Percentiles rank a stretch among this genome's conserved stretches.
These are phyloP conservation scores for Umbelopsis vinacea DNA, from an alignment of 192 early-diverging fungal genomes.

Conservation along the genomic window DNA sequence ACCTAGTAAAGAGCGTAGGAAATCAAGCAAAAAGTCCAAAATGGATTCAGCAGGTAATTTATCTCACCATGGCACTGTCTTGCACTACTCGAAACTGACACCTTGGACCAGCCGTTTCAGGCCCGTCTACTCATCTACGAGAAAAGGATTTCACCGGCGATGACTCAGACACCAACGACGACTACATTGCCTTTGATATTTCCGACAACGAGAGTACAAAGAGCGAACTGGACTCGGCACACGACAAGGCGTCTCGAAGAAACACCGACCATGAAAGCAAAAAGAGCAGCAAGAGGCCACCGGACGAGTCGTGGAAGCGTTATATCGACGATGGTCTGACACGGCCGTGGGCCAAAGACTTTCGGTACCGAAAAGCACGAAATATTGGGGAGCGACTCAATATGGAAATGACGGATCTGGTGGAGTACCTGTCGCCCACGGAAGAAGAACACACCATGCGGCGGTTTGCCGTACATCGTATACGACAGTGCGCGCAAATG, in stretches of 20 bases:
- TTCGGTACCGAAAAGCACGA: slow-evolving; percentile 4
- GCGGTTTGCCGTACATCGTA: slow-evolving; percentile 64
- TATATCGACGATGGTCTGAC: not conserved
- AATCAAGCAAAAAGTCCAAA: not conserved
- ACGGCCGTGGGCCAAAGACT: slow-evolving; percentile 8
- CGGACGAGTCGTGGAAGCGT: not conserved
- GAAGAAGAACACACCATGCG: slow-evolving; percentile 81
- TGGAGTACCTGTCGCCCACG: slow-evolving; percentile 83
- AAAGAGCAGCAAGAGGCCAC: not conserved
- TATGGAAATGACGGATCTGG: slow-evolving; percentile 74
- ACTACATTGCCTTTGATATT: slow-evolving; percentile 12
- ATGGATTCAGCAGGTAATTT: not conserved
- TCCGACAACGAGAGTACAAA: not conserved
- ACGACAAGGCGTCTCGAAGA: not conserved
- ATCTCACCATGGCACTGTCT: not conserved
- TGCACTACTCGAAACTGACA: not conserved
- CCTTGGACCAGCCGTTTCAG: not conserved
- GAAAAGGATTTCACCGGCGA: not conserved
- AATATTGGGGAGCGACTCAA: slow-evolving; percentile 36
- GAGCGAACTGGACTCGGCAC: not conserved
- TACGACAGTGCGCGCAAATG: slow-evolving; percentile 54
- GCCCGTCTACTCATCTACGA: not conserved
- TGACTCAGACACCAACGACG: not conserved
- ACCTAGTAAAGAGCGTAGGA: not conserved
- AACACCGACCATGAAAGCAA: not conserved